phyloP scores from a whole-genome alignment of 345 rosid genomes.

The Aethionema arabicum region DNA sequence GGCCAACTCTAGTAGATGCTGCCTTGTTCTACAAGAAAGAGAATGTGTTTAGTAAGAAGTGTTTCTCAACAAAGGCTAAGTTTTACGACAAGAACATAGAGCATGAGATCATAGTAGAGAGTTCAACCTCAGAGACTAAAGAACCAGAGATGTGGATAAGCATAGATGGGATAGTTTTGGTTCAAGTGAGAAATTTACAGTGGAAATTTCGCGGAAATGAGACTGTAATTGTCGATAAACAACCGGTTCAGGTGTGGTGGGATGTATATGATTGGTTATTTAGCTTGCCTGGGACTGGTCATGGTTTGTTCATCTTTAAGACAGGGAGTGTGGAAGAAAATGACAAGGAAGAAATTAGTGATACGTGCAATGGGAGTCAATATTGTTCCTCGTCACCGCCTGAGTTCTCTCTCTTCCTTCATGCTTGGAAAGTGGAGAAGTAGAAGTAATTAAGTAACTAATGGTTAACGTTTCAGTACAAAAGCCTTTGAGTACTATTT shows the following conservation, averaged over 20 bases:
- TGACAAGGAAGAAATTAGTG: conserved; percentile 48
- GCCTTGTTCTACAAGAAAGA: conserved; percentile 72
- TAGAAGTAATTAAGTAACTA: neutral
- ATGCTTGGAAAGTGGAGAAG: conserved; percentile 48
- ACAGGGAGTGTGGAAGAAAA: conserved; percentile 40
- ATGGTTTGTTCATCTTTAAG: conserved; percentile 83
- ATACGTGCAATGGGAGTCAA: conserved; percentile 51
- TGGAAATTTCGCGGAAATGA: conserved; percentile 98
- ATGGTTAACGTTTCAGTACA: neutral
- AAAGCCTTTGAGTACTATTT: conserved; percentile 2
- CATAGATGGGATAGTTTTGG: conserved; percentile 69
- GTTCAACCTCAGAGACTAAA: conserved; percentile 55
- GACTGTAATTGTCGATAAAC: conserved; percentile 70
- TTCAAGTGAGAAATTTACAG: conserved; percentile 77
- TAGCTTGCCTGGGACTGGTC: conserved; percentile 55
- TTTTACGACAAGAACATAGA: conserved; percentile 63
- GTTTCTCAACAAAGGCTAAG: conserved; percentile 66
- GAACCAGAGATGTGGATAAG: conserved; percentile 97
- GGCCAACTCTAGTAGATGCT: conserved; percentile 69
- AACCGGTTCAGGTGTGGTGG: conserved; percentile 84
- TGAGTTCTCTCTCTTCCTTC: conserved; percentile 77
- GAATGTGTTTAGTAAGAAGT: conserved; percentile 75
- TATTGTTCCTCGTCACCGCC: conserved; percentile 47
- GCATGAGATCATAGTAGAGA: conserved; percentile 79
- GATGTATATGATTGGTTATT: conserved; percentile 97